These are phyloP conservation scores for Ampelocalamus luodianensis DNA, from an alignment of 176 grass and related monocot genomes.

Conservation along the genomic window DNA sequence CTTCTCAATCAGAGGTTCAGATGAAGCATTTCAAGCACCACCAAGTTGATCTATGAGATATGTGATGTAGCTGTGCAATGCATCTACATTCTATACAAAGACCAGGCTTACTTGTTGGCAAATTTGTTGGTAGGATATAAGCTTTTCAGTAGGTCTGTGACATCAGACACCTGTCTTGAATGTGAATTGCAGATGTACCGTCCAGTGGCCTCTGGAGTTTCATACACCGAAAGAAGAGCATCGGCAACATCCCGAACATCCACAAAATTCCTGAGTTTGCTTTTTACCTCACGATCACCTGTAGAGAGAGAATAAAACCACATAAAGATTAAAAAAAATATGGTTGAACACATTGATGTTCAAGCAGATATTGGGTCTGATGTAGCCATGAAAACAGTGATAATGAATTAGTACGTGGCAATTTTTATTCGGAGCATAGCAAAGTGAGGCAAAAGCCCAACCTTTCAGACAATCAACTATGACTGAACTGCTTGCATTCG, in stretches of 20 bases:
- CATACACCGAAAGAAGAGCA: slow-evolving; percentile 71
- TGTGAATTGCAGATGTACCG: too few relatives aligned
- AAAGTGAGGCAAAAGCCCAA: neutral
- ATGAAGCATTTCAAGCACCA: neutral
- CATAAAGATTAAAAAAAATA: neutral
- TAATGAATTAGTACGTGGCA: too few relatives aligned
- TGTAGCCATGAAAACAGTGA: neutral
- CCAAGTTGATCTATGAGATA: neutral
- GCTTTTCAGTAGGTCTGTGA: neutral
- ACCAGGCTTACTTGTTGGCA: too few relatives aligned
- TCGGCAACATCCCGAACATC: slow-evolving; percentile 73
- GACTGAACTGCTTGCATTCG: slow-evolving; percentile 68
- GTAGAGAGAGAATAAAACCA: neutral
- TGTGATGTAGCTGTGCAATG: neutral
- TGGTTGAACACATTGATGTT: neutral
- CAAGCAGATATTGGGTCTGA: neutral
- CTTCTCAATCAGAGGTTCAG: neutral
- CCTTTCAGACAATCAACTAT: slow-evolving; percentile 66
- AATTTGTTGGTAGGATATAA: too few relatives aligned
- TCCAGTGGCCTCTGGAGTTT: slow-evolving; percentile 31
- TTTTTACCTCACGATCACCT: slow-evolving; percentile 44
- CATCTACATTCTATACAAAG: neutral
- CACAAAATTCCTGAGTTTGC: slow-evolving; percentile 46
- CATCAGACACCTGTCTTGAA: slow-evolving; percentile 30
- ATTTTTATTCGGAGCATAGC: neutral